Evolutionary conservation across 1,284 basidiomycete species (phyloP), one percentile per base, ranked within the genome.

Genomic region (Porodaedalea pini): DNA sequence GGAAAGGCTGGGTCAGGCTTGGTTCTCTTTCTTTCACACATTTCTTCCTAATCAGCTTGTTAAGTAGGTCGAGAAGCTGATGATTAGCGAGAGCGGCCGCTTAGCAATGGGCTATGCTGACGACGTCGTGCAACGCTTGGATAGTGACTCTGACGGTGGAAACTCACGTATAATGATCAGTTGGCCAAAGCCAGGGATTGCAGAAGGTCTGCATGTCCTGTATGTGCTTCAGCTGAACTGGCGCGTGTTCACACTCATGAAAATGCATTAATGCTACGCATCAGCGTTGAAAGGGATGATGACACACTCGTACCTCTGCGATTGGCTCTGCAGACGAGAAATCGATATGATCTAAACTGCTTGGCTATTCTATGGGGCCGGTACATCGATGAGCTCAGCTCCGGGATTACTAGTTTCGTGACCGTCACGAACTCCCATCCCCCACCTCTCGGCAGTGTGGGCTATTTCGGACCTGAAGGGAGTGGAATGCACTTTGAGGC

Each of bases 301-400:
- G 37, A 41, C 17, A 41, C 25, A 25, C 51, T 52, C 5, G 7
- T 27, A 17, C 21, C 7, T n/a, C 37, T 52, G 11, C 19, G 41
- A 17, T 4, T 23, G 4, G 25, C 51, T n/a, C 37, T 52, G 10
- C 19, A 23, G 23, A 29, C 6, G 21, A 21, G 13, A 41, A 41
- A 6, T 27, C 21, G 17, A 27, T 27, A 7, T 52, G 8, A 17
- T 52, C 21, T 52, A 15, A 10, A 41, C 25, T 23, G 13, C 7
- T n/a, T 52, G 37, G 7, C 36, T 19, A 27, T 3, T 41, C 51
- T 41, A 6, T 52, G 39, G 51, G 51, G 51, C 4, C 39, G 29
- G 36, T 52, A 52, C 27, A 52, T 41, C 23, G 51, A 52, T 29
- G 51, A 52, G 29, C 51, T 52, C 51, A 52, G 27, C 10, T 52